Evolutionary conservation across 352 stramenopile genomes (phyloP).

Genomic region (Globisporangium takayamanum): DNA sequence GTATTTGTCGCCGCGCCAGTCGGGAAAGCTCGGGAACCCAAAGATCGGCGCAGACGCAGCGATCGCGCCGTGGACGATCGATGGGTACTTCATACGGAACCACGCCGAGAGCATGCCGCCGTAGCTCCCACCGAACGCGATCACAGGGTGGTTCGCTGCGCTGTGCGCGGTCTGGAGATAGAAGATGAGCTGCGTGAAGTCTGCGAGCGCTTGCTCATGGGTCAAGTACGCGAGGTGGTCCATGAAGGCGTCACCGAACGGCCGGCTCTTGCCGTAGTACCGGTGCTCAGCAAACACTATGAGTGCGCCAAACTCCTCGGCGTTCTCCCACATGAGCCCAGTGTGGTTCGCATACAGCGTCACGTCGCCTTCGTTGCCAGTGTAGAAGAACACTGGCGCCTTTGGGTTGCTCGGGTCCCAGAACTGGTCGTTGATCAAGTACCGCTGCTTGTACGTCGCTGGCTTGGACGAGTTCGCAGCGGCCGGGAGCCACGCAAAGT

Average conservation of each 20-base stretch:
- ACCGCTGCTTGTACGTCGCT: constrained; percentile 82
- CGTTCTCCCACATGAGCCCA: constrained; percentile 93
- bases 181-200: constrained; percentile 89
- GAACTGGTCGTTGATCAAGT: constrained; percentile 85
- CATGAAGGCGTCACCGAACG: constrained; percentile 64
- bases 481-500: constrained; percentile 70
- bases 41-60: constrained; percentile 92
- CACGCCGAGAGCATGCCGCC: constrained; percentile 94
- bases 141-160: constrained; percentile 75
- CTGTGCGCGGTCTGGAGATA: constrained; percentile 72
- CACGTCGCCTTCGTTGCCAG: constrained; percentile 93
- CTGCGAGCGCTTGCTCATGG: constrained; percentile 90
- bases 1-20: constrained; percentile 69
- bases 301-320: constrained; percentile 78
- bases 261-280: constrained; percentile 91
- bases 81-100: constrained; percentile 95
- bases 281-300: constrained; percentile 95
- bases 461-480: constrained; percentile 18
- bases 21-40: constrained; percentile 66
- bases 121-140: constrained; percentile 94
- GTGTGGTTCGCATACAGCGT: constrained; percentile 93
- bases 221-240: constrained; percentile 78
- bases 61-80: constrained; percentile 89
- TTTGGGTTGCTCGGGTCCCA: constrained; percentile 61
- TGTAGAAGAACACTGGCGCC: constrained; percentile 91